A percentile compares a stretch with the other conserved stretches of the same genome.
Evolutionary conservation across 257 asterid species (phyloP).

Genomic region (Primulina huaijiensis): DNA sequence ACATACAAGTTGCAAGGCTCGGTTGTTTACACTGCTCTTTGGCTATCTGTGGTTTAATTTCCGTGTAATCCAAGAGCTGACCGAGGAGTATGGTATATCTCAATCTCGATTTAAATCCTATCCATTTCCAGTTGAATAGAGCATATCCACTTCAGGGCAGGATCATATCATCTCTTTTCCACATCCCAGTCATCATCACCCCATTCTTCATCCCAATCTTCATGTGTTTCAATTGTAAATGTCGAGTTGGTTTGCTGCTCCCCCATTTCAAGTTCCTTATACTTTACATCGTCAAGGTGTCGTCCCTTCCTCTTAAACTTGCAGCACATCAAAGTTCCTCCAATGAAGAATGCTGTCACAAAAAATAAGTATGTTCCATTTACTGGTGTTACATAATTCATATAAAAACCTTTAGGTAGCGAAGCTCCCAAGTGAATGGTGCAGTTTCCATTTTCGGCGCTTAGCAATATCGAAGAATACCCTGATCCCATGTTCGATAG

Average conservation of each 20-base stretch:
- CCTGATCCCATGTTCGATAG: constrained; percentile 27
- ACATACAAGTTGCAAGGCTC: background rate
- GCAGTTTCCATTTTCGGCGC: constrained; percentile 36
- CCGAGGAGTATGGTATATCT: background rate
- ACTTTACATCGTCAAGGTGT: constrained; percentile 45
- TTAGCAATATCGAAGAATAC: constrained; percentile 36
- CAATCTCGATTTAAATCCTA: background rate
- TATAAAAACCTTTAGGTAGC: constrained; percentile 27
- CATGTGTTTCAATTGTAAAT: constrained; percentile 27
- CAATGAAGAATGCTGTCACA: constrained; percentile 40
- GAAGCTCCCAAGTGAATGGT: constrained; percentile 31
- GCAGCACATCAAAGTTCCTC: constrained; percentile 45
- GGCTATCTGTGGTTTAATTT: background rate
- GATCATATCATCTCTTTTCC: constrained; percentile 31
- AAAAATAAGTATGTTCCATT: constrained; percentile 43
- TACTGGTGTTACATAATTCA: constrained; percentile 34
- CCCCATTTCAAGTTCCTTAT: constrained; percentile 66
- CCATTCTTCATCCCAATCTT: constrained; percentile 63
- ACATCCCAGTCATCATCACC: constrained; percentile 59
- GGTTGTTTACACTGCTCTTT: background rate
- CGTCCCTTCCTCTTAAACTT: constrained; percentile 34
- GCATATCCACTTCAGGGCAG: background rate
- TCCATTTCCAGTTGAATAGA: background rate
- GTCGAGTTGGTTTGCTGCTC: constrained; percentile 30
- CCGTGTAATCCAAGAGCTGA: background rate